Base-by-base conservation (phyloP, 163 green algal species). In the Smithsoniella earleae region DNA sequence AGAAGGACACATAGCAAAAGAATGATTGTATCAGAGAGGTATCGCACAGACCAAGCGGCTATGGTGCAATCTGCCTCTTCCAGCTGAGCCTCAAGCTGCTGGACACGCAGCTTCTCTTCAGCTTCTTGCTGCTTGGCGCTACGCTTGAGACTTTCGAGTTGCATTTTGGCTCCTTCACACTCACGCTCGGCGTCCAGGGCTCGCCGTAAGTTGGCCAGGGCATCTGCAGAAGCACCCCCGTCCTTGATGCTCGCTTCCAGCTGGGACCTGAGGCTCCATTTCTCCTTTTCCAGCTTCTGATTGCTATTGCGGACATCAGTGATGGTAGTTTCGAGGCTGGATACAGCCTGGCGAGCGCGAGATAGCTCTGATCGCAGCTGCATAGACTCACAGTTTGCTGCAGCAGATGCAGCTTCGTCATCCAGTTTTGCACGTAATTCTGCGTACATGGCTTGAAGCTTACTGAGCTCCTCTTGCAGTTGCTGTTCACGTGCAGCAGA, bases 81-180 rank as follows among this genome's bases (percentile, higher is more conserved):
- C 5, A 69, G 20, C 58, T 69, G 58, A 69, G 58, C 58, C 58
- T 69, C 58, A 30, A 69, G 31, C 58, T 69, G 38, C 58, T 69
- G 38, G 16, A 69, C 25, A 25, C 20, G n/a, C 6, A 69, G 22
- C 58, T 34, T 33, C 20, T 69, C 58, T 40, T 69, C 58, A 1
- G 43, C 3, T 4, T 33, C 30, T 4, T 43, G 27, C 58, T 69
- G 58, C 58, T 69, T 30, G 10, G 25, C 58, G 58, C n/a, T 43
- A 4, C 58, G 58, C 18, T 36, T 30, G 3, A n/a, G 18, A 43
- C 8, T n/a, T 33, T 69, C 58, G 13, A 69, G 25, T 33, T 69
- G 58, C 58, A 69, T 43, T 13, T 69, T 69, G 18, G 25, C 58
- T 45, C 27, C 25, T 13, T 69, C 58, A 38, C 58, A 38, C 58